These are phyloP conservation scores for Nemania sp. DNA, from an alignment of 2,329 filamentous ascomycete species.

Conservation along the genomic window DNA sequence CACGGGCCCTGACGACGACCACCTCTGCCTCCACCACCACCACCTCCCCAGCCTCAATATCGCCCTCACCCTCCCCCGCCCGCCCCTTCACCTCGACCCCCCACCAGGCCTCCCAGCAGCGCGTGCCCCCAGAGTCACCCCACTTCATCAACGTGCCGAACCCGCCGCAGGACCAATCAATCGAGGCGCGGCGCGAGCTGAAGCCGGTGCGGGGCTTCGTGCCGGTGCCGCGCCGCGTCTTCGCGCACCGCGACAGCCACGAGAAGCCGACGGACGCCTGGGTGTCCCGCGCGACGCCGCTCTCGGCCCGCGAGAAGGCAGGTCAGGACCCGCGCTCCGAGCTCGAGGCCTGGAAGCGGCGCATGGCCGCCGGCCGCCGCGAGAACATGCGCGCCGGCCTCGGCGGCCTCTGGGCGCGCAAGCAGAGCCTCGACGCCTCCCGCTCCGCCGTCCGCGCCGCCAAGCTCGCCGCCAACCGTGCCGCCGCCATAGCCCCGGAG, in stretches of 20 bases:
- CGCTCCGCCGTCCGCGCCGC: slow-evolving; percentile 47
- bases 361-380: slow-evolving; percentile 73
- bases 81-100: slow-evolving; percentile 53
- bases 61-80: slow-evolving; percentile 37
- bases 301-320: slow-evolving; percentile 53
- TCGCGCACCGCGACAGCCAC: slow-evolving; percentile 60
- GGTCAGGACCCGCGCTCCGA: slow-evolving; percentile 43
- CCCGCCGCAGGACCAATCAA: slow-evolving; percentile 69
- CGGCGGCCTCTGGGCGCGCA: slow-evolving; percentile 68
- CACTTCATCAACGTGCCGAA: slow-evolving; percentile 82
- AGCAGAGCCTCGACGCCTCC: slow-evolving; percentile 50
- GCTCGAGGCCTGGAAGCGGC: slow-evolving; percentile 66
- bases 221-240: slow-evolving; percentile 81
- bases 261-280: slow-evolving; percentile 67
- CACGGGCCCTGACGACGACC: slow-evolving; percentile 1
- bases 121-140: slow-evolving; percentile 85
- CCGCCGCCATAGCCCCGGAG: slow-evolving; percentile 65
- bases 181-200: slow-evolving; percentile 44
- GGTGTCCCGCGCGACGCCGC: slow-evolving; percentile 61
- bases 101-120: slow-evolving; percentile 40
- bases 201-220: slow-evolving; percentile 73
- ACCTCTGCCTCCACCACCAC: no score
- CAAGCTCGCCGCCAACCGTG: slow-evolving; percentile 53
- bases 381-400: slow-evolving; percentile 74
- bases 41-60: no score